These are phyloP conservation scores for Wickerhamomyces chaumierensis DNA, from an alignment of 805 yeast genomes.

Conservation along the genomic window DNA sequence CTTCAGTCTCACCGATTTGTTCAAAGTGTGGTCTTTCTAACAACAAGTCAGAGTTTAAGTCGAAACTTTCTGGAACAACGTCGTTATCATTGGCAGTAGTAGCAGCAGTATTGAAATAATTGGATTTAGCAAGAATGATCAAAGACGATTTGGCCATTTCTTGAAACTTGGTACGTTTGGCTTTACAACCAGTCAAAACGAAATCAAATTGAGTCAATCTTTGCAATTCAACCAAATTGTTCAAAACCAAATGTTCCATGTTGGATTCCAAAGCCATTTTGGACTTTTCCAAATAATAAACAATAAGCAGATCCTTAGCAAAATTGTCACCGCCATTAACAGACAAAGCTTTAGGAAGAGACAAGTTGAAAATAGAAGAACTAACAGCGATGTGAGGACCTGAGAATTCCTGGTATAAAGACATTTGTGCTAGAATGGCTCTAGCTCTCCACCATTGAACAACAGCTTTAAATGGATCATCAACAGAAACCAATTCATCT, in stretches of 20 bases:
- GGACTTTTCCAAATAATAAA: slow-evolving; percentile 57
- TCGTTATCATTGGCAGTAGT: slow-evolving; percentile 24
- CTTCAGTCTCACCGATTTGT: slow-evolving; percentile 35
- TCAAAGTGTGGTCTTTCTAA: slow-evolving; percentile 69
- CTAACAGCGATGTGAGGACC: slow-evolving; percentile 29
- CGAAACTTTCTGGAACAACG: slow-evolving; percentile 35
- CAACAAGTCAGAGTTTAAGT: slow-evolving; percentile 63
- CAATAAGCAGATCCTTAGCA: slow-evolving; percentile 28
- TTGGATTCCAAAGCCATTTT: slow-evolving; percentile 51
- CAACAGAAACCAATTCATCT: slow-evolving; percentile 4
- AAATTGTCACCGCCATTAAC: slow-evolving; percentile 19
- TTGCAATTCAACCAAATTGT: slow-evolving; percentile 43
- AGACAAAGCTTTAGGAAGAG: slow-evolving; percentile 8
- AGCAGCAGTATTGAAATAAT: slow-evolving; percentile 10
- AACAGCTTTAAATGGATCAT: slow-evolving; percentile 26
- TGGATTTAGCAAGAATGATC: slow-evolving; percentile 59
- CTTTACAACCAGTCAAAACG: slow-evolving; percentile 78
- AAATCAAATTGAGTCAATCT: slow-evolving; percentile 48
- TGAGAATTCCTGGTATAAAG: slow-evolving; percentile 53
- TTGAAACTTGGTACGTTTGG: slow-evolving; percentile 80
- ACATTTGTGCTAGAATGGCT: slow-evolving; percentile 50
- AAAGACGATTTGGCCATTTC: slow-evolving; percentile 59
- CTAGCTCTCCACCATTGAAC: slow-evolving; percentile 71
- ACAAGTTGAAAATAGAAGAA: slow-evolving; percentile 22
- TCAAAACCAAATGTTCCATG: slow-evolving; percentile 49